These are phyloP conservation scores for Boletus reticuloceps DNA, from an alignment of 768 basidiomycete genomes.

Conservation along the genomic window DNA sequence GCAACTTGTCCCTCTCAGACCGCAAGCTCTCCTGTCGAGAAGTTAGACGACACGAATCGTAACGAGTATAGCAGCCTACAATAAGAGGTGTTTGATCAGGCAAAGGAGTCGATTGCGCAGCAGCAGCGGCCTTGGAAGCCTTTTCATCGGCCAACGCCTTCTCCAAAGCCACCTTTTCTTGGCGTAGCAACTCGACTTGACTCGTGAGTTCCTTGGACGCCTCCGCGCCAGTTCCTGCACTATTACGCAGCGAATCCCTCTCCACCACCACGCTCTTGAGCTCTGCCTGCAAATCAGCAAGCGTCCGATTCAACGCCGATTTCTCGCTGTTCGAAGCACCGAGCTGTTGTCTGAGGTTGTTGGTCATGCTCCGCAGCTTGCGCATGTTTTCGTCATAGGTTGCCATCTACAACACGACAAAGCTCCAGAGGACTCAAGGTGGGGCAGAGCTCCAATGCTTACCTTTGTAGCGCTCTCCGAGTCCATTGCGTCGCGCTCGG, in stretches of 20 bases:
- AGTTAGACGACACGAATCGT: not conserved
- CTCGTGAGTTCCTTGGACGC: constrained; percentile 30
- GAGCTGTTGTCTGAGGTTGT: constrained; percentile 25
- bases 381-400: constrained; percentile 43
- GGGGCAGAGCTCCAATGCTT: not conserved
- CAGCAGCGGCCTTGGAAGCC: constrained; percentile 25
- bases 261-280: constrained; percentile 30
- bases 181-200: constrained; percentile 36
- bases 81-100: constrained; percentile 30
- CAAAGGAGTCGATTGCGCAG: constrained; percentile 6
- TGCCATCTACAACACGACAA: constrained; percentile 33
- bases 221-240: constrained; percentile 11
- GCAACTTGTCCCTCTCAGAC: constrained; percentile 59
- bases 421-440: not conserved
- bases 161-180: constrained; percentile 39
- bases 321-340: constrained; percentile 28
- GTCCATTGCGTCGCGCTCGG: constrained; percentile 31
- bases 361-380: constrained; percentile 29
- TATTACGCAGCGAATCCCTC: constrained; percentile 25
- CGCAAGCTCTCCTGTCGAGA: constrained; percentile 45
- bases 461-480: constrained; percentile 33
- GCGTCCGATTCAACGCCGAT: constrained; percentile 26
- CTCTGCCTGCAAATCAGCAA: constrained; percentile 24
- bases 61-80: constrained; percentile 23
- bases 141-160: constrained; percentile 39